Base-by-base conservation (phyloP, 2,329 filamentous ascomycete genomes). In the Raffaelea albimanens region DNA sequence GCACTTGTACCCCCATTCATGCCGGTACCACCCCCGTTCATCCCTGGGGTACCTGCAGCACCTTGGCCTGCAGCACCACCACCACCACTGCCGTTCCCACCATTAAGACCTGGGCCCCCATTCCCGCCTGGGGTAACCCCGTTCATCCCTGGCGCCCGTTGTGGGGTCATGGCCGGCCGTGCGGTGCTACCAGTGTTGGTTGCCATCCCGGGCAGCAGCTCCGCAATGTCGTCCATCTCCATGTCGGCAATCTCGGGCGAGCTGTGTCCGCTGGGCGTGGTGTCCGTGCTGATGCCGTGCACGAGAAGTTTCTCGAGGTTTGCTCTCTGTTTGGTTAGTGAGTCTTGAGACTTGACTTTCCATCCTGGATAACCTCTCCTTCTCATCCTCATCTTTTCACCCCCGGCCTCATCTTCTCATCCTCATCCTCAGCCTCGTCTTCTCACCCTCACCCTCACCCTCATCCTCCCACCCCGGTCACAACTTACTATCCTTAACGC, bases 271-370 rank as follows among this genome's bases (percentile, higher is more conserved):
- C 56, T 61, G 22, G 54, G 65, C 22, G 53, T 63, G 23, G 49
- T 57, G 54, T 55, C 60, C 39, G 52, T 58, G 45, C 55, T 59
- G 5, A 73, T 57, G 16, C 72, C 73, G 16, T 69, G 65, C 18
- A 64, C 59, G 31, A 79, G 70, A 23, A 78, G 59, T 41, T 69
- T 72, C 38, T 78, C 73, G 16, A 79, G 60, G 44, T 78, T 75
- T 11, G 66, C 58, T 44, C 62, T 63, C 58, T 57, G 2, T 13
- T 16, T 14, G 21, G 25, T 43, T 21, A 43, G 41, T 10, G 31
- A 34, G 9, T 34, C 7, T 38, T 38, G 34, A 38, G 5, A 10
- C 7, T n/a, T 38, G 14, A 8, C 34, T 19, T 5, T 38, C n/a
- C n/a, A 10, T 16, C 18, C 14, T 38, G 13, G 8, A 8, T 16